Evolutionary conservation across 164 flowering plant genomes (phyloP), one percentile per base, ranked within the genome.

Genomic region (Echeveria elegans): DNA sequence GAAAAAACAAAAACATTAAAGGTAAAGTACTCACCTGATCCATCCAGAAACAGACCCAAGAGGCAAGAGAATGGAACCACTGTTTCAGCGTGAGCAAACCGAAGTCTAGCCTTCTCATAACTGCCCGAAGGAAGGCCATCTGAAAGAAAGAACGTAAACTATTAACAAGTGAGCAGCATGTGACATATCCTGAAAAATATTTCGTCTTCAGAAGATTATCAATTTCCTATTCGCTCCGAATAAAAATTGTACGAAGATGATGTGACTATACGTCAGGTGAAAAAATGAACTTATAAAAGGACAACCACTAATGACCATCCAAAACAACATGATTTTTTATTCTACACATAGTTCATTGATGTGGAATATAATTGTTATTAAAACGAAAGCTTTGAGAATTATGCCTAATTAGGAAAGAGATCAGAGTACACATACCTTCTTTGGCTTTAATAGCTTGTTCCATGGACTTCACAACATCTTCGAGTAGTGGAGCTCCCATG

Each of bases 11-110:
- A 6, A 50, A 21, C 6, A 50, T n/a, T 50, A 50, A 30, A 38
- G 41, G 41, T 12, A 34, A 7, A 34, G 47, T 43, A 9, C 85
- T 72, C 69, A 94, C 99, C 96, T 66, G 85, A 71, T 74, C 82
- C 83, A 60, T 91, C 86, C 66, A 85, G 88, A 72, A 91, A 91
- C 23, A 94, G 92, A 26, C 99, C 99, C 66, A 94, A 92, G 64
- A 94, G 85, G 77, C 99, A 94, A 53, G 97, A 85, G 75, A 94
- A 94, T 45, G 99, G 99, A 52, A 94, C 81, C 58, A 94, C 76
- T 66, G 99, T 91, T 74, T 91, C 99, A 15, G 97, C 99, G 83
- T 91, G 99, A 37, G 97, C 99, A 80, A 94, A 89, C 14, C 96
- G 82, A 73, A 94, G 87, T 74, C 88, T 82, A 36, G 97, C 97